Base-by-base conservation (phyloP, 139 green algal species). In the Chlorella sp. region DNA sequence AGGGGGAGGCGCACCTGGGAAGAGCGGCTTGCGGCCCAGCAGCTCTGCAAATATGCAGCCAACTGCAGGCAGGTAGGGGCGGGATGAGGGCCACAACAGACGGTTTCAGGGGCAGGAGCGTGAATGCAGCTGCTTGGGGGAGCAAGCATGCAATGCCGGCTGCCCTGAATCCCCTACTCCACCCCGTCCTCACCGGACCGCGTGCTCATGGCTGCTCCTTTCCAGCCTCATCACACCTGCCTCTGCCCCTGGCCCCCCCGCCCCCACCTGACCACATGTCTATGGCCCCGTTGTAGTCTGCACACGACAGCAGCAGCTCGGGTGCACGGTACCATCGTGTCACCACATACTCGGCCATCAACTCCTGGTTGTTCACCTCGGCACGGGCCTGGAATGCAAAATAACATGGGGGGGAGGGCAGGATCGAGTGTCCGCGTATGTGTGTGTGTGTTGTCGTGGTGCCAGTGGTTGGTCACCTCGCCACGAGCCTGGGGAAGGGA, bases 321-420 rank as follows among this genome's bases (percentile, higher is more conserved):
- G 97, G 97, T 12, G 97, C 96, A 32, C 97, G 95, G 93, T 99
- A 99, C 97, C 97, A 99, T 19, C 97, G 94, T 4, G 97, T 99
- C 19, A 99, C 97, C 32, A 99, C 97, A 86, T 99, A 99, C 90
- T 99, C 96, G 32, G 97, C 98, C 96, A 99, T 98, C 68, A 89
- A 64, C 89, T 88, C 88, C 57, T 80, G 69, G 64, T 87, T 86
- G 71, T 91, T 86, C 15, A 80, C 30, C 73, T 61, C 73, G 5
- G 69, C 60, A 37, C 75, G 60, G n/a, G n/a, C n/a, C n/a, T n/a
- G n/a, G n/a, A n/a, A n/a, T n/a, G n/a, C n/a, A n/a, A n/a, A n/a
- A n/a, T n/a, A n/a, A n/a, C n/a, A n/a, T n/a, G n/a, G n/a, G n/a
- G n/a, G n/a, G n/a, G n/a, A n/a, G n/a, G n/a, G n/a, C n/a, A n/a